A percentile compares a stretch with the other conserved stretches of the same genome.
Conservation (phyloP, 306 rosid genomes). For the Cicer yamashitae region DNA sequence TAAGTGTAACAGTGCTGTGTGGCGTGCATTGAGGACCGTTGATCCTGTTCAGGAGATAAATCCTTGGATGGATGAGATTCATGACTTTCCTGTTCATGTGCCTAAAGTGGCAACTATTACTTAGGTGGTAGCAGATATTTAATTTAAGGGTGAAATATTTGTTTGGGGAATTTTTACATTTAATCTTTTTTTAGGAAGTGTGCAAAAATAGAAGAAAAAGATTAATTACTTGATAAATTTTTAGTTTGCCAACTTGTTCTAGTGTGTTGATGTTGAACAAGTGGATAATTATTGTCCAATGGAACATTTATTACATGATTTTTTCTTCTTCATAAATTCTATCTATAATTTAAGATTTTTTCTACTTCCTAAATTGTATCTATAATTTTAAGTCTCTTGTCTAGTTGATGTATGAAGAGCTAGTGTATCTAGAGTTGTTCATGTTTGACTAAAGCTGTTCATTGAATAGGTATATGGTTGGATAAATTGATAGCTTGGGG, state of each 20-base stretch:
- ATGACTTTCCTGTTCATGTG: slow-evolving; percentile 70
- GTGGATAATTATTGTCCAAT: slow-evolving; percentile 36
- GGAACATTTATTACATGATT: slow-evolving; percentile 41
- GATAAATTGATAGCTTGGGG: not conserved
- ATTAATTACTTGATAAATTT: slow-evolving; percentile 14
- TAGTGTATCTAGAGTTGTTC: not conserved
- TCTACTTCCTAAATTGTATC: too few species aligned
- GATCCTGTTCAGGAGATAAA: slow-evolving; percentile 74
- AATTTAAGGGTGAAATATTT: not conserved
- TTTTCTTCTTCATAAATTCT: not conserved
- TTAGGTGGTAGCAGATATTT: too few species aligned
- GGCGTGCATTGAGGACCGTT: slow-evolving; percentile 76
- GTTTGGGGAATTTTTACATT: slow-evolving; percentile 19
- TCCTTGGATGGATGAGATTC: slow-evolving; percentile 92
- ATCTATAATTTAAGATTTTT: too few species aligned
- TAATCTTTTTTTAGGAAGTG: slow-evolving; percentile 39
- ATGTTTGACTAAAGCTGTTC: slow-evolving; percentile 21
- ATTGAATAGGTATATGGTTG: not conserved
- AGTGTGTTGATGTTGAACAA: slow-evolving; percentile 34
- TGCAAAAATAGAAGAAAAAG: slow-evolving; percentile 13
- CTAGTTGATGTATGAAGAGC: not conserved
- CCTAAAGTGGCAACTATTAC: slow-evolving; percentile 43
- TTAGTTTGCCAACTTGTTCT: slow-evolving; percentile 33
- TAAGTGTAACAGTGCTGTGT: slow-evolving; percentile 89
- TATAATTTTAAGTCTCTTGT: slow-evolving; percentile 12